Evolutionary conservation across 164 flowering plant genomes (phyloP).

Genomic region (Tetrastigma voinierianum): DNA sequence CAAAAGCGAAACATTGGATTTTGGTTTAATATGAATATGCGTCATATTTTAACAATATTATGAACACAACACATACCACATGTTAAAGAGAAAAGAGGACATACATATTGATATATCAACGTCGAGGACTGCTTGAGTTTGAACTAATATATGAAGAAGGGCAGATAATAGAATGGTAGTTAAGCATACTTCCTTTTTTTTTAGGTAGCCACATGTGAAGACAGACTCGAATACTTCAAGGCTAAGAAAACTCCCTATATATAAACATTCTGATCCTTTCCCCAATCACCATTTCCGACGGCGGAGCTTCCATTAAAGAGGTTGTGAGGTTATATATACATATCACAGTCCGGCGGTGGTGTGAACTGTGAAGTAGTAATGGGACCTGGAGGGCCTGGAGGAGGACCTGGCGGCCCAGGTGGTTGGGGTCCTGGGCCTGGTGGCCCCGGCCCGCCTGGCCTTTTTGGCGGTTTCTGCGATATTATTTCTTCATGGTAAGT

Average conservation of each 20-base stretch:
- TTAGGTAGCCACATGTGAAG: constrained; percentile 4
- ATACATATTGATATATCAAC: no score
- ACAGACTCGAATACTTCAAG: constrained; percentile 6
- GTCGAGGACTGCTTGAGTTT: background rate
- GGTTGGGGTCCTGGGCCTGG: constrained; percentile 17
- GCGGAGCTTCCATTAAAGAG: background rate
- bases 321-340: no score
- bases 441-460: constrained; percentile 16
- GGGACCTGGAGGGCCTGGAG: constrained; percentile 28
- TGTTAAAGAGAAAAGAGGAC: no score
- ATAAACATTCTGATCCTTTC: background rate
- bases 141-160: constrained; percentile 6
- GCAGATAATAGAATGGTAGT: background rate
- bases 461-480: constrained; percentile 25
- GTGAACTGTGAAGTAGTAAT: background rate
- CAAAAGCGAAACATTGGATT: no score
- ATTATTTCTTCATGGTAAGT: constrained; percentile 20
- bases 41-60: no score
- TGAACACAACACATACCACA: no score
- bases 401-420: no score
- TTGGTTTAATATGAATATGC: no score
- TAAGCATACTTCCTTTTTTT: background rate
- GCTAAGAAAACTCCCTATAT: constrained; percentile 3
- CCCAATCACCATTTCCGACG: background rate
- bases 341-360: no score